Base-by-base conservation (phyloP, 2,329 filamentous ascomycete species). In the Nectriaceae sp. region DNA sequence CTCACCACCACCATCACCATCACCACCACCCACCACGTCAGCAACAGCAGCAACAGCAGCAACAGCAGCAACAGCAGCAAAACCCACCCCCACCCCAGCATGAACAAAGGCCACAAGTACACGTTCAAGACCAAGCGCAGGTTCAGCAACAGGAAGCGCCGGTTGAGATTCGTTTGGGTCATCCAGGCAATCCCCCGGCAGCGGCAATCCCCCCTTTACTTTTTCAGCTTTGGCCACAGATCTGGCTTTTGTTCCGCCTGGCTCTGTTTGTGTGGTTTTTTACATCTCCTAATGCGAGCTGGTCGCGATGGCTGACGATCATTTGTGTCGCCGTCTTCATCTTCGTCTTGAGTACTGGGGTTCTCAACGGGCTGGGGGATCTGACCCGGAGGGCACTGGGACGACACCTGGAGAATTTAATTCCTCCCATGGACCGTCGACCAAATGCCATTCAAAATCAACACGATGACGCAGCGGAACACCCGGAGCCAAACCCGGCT, bases 221-320 rank as follows among this genome's bases (percentile, higher is more conserved):
- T 5, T 52, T 69, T 44, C 64, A 65, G 15, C 45, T 82, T n/a
- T 80, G 78, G 72, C 81, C 81, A n/a, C 77, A 85, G 44, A 62
- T 87, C 21, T 87, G 83, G 83, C 72, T 86, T 43, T 56, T 85
- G 1, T 68, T 82, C 29, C 76, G 83, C 6, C 66, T 87, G 8
- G 70, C 74, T 11, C 66, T 81, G 5, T 84, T 87, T 61, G 75
- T 86, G 11, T 87, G 82, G 80, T 82, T 84, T 67, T 85, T 87
- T 52, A 85, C 83, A 1, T 76, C 76, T 10, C 76, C 79, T 0
- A 74, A 76, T 38, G 72, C 76, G 2, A 84, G 76, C 58, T 85
- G 82, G 82, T 75, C 75, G 8, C 76, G 82, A 40, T 84, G 78
- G 77, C 58, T 81, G 6, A 76, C 77, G 18, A 75, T 86, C 19